These are phyloP conservation scores for Obelidium mucronatum DNA, from an alignment of 192 early-diverging fungal genomes.

Conservation along the genomic window DNA sequence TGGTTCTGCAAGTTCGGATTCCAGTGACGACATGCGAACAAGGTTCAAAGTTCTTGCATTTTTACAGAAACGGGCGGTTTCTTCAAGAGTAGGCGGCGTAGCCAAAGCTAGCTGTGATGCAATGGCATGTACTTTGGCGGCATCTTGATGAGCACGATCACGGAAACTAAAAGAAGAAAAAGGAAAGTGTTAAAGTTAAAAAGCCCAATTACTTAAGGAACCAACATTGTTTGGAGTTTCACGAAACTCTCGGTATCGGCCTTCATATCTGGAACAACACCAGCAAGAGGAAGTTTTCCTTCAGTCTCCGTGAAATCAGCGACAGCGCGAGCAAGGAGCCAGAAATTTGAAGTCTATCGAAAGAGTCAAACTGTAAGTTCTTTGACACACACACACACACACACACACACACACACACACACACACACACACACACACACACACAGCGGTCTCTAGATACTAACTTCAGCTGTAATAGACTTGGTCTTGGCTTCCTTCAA, in stretches of 20 bases:
- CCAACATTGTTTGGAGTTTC: conserved; percentile 80
- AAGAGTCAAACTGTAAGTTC: background rate
- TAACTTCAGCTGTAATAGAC: conserved; percentile 62
- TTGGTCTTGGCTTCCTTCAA: conserved; percentile 52
- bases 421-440: too few species aligned
- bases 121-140: conserved; percentile 13
- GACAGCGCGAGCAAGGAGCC: conserved; percentile 83
- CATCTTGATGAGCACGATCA: conserved; percentile 77
- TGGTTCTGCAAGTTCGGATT: conserved; percentile 19
- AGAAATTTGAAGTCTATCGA: conserved; percentile 71
- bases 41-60: conserved; percentile 61
- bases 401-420: too few species aligned
- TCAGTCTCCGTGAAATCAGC: conserved; percentile 80
- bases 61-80: conserved; percentile 85
- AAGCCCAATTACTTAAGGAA: too few species aligned
- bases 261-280: conserved; percentile 96
- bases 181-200: background rate
- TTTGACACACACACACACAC: too few species aligned
- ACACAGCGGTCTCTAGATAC: background rate
- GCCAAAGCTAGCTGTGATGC: conserved; percentile 39
- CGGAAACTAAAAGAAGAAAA: conserved; percentile 65
- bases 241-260: conserved; percentile 91
- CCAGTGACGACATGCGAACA: conserved; percentile 34
- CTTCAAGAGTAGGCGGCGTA: conserved; percentile 52
- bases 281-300: conserved; percentile 82